phyloP scores from a whole-genome alignment of 2,329 filamentous ascomycete genomes.

The Neopestalotiopsis sp. region DNA sequence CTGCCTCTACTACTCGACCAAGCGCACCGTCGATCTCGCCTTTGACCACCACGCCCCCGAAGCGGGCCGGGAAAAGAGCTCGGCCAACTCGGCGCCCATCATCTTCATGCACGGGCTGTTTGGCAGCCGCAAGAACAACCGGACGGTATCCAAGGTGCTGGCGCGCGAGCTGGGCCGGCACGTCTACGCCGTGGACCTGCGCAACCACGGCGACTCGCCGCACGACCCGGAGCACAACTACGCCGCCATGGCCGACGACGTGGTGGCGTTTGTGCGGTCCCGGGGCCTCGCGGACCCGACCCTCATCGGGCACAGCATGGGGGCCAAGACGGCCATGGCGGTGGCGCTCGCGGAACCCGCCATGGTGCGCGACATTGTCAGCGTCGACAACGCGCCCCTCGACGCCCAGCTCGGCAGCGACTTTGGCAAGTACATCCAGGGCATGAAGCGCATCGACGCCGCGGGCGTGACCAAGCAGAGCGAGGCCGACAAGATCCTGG shows the following conservation, averaged over 20 bases:
- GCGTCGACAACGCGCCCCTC: conserved; percentile 91
- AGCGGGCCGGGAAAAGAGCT: conserved; percentile 43
- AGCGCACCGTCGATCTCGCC: conserved; percentile 48
- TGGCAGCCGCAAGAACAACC: conserved; percentile 93
- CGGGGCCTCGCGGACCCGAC: conserved; percentile 74
- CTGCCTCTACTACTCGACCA: conserved; percentile 8
- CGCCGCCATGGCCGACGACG: conserved; percentile 79
- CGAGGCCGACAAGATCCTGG: conserved; percentile 81
- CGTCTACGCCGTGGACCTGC: conserved; percentile 87
- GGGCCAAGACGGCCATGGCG: conserved; percentile 91
- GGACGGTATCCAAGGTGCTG: conserved; percentile 72
- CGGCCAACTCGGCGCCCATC: conserved; percentile 62
- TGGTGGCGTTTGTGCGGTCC: conserved; percentile 76
- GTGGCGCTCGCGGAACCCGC: conserved; percentile 76
- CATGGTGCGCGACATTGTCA: conserved; percentile 72
- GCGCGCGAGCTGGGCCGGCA: conserved; percentile 80
- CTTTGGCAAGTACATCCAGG: conserved; percentile 82
- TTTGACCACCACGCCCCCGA: conserved; percentile 72
- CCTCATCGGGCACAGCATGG: conserved; percentile 95
- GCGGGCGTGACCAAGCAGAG: conserved; percentile 70
- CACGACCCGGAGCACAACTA: conserved; percentile 82
- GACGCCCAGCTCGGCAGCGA: conserved; percentile 76
- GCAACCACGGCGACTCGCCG: conserved; percentile 92
- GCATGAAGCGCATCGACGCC: conserved; percentile 82
- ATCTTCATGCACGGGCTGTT: conserved; percentile 93